These are phyloP conservation scores for Combretum micranthum DNA, from an alignment of 345 rosid genomes.

Conservation along the genomic window DNA sequence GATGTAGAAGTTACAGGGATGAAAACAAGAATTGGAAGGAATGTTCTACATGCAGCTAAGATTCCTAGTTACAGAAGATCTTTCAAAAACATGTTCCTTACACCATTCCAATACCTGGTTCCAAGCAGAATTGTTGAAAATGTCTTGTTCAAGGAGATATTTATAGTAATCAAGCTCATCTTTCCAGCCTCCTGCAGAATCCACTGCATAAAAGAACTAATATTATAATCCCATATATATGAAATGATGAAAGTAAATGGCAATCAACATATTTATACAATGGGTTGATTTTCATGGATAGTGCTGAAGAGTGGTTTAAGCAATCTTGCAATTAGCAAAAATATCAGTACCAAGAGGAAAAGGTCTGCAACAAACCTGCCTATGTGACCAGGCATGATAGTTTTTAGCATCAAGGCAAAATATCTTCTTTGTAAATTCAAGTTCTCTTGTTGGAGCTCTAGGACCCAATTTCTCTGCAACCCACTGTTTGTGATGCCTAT, in stretches of 20 bases:
- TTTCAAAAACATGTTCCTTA: neutral
- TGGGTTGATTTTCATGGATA: no score
- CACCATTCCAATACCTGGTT: constrained; percentile 52
- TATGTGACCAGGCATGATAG: constrained; percentile 95
- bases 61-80: no score
- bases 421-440: constrained; percentile 55
- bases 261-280: no score
- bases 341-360: no score
- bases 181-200: constrained; percentile 88
- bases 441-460: constrained; percentile 51
- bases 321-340: no score
- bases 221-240: neutral
- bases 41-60: no score
- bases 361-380: constrained; percentile 55
- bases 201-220: constrained; percentile 49
- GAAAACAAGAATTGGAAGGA: no score
- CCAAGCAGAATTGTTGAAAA: constrained; percentile 94
- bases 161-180: constrained; percentile 72
- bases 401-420: constrained; percentile 69
- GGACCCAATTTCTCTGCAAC: constrained; percentile 80
- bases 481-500: constrained; percentile 97
- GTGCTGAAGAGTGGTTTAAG: no score
- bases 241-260: neutral
- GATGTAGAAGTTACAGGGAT: no score
- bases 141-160: constrained; percentile 67